phyloP scores from a whole-genome alignment of 2,329 filamentous ascomycete genomes.

The Talaromyces verruculosus region DNA sequence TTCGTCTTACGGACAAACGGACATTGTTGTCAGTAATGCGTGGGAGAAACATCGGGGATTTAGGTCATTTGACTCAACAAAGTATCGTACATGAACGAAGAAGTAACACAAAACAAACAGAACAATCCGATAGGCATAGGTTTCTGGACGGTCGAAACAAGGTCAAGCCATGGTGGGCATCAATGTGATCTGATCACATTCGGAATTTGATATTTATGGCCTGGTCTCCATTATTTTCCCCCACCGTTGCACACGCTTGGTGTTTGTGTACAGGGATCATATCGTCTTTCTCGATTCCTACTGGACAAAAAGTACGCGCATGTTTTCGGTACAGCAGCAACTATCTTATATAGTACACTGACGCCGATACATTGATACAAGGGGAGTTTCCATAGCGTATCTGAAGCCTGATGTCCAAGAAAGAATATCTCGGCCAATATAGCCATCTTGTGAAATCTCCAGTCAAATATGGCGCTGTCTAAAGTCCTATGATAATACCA shows the following conservation, averaged over 20 bases:
- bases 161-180: neutral
- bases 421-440: neutral
- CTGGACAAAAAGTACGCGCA: slow-evolving; percentile 1
- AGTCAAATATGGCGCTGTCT: neutral
- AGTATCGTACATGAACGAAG: neutral
- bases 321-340: neutral
- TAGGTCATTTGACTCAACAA: neutral
- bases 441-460: neutral
- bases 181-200: neutral
- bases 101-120: neutral
- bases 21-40: no score
- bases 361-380: no score
- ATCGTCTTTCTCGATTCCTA: neutral
- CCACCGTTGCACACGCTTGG: neutral
- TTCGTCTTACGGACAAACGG: no score
- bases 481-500: neutral
- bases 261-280: neutral
- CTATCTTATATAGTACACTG: no score
- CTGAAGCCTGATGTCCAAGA: neutral
- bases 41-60: no score
- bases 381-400: neutral
- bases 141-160: neutral
- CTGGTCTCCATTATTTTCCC: neutral
- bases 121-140: neutral
- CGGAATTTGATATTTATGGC: neutral